Percentiles rank a stretch among this genome's conserved stretches.
These are phyloP conservation scores for Vicia faba DNA, from an alignment of 306 rosid species.

Conservation along the genomic window DNA sequence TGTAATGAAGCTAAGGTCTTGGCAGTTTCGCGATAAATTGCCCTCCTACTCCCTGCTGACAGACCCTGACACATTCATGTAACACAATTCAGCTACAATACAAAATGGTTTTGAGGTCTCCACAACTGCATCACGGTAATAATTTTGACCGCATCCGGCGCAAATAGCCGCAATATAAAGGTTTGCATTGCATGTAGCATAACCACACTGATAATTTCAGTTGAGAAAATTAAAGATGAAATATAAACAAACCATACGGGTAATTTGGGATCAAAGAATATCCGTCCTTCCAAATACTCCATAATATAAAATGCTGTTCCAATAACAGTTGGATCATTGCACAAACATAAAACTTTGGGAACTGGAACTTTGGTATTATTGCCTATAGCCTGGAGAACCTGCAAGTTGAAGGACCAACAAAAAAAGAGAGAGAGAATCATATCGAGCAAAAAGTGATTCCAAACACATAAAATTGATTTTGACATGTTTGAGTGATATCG, in stretches of 20 bases:
- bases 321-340: conserved; percentile 72
- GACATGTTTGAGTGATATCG: neutral
- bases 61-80: conserved; percentile 56
- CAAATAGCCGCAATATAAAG: neutral
- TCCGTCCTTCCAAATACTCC: conserved; percentile 94
- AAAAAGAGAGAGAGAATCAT: neutral
- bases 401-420: neutral
- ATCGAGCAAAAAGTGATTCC: neutral
- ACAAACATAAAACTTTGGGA: conserved; percentile 80
- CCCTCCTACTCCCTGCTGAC: conserved; percentile 65
- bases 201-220: neutral
- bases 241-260: conserved; percentile 55
- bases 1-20: conserved; percentile 74
- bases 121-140: neutral
- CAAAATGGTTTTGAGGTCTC: neutral
- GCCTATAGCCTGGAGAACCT: conserved; percentile 89
- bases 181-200: neutral
- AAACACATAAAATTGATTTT: neutral
- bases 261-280: conserved; percentile 68
- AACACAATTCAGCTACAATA: conserved; percentile 35
- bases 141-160: neutral
- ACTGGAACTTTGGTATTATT: conserved; percentile 72
- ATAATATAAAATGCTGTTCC: conserved; percentile 91
- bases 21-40: conserved; percentile 66
- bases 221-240: conserved; percentile 15